Percentiles rank a stretch among this genome's conserved stretches.
These are phyloP conservation scores for Sporothrix sp. DNA, from an alignment of 2,329 filamentous ascomycete species.

Conservation along the genomic window DNA sequence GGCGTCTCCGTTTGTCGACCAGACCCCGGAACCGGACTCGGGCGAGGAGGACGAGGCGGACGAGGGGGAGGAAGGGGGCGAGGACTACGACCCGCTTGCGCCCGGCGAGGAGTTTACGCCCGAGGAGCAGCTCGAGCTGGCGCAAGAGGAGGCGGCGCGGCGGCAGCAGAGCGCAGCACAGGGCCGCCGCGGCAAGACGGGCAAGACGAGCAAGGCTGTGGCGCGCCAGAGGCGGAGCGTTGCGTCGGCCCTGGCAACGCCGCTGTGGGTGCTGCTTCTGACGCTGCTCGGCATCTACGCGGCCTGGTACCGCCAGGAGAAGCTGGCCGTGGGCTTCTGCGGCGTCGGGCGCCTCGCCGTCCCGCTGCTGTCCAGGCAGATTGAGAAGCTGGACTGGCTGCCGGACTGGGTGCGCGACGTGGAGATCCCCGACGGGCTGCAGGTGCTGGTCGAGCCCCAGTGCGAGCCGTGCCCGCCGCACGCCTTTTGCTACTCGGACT, in stretches of 20 bases:
- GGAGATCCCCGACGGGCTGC: conserved; percentile 61
- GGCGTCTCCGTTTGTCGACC: conserved; percentile 6
- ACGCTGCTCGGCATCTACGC: conserved; percentile 63
- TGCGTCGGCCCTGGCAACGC: conserved; percentile 42
- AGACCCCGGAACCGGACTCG: background rate
- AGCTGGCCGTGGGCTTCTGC: conserved; percentile 92
- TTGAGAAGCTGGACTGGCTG: conserved; percentile 42
- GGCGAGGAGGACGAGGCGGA: conserved; percentile 6
- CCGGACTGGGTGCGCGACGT: conserved; percentile 35
- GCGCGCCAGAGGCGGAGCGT: conserved; percentile 30
- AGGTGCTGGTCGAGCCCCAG: conserved; percentile 60
- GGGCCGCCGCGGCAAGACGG: conserved; percentile 13
- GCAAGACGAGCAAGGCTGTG: conserved; percentile 20
- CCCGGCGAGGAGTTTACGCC: conserved; percentile 89
- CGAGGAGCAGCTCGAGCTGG: conserved; percentile 73
- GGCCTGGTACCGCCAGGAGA: conserved; percentile 86
- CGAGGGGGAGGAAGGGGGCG: conserved; percentile 16
- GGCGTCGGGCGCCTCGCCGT: conserved; percentile 61
- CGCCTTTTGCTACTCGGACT: conserved; percentile 74
- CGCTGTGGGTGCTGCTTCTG: conserved; percentile 61
- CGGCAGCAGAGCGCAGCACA: conserved; percentile 34
- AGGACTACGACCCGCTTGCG: conserved; percentile 37
- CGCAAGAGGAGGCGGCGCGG: conserved; percentile 50
- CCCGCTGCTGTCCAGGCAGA: conserved; percentile 29
- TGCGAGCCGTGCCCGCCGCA: conserved; percentile 88